Evolutionary conservation across 257 asterid genomes (phyloP).

Genomic region (Fraxinus anomala): DNA sequence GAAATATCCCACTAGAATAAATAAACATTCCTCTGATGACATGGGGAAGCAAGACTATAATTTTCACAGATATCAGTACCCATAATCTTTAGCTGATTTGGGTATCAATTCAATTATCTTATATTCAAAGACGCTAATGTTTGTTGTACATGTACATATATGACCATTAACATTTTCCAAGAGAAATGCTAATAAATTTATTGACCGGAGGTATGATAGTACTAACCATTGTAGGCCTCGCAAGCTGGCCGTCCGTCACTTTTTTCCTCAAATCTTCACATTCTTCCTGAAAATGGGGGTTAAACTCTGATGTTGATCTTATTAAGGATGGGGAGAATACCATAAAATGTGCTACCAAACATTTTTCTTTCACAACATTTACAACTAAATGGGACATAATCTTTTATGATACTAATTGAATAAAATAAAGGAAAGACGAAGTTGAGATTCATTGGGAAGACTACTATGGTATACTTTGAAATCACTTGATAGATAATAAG

Average conservation of each 20-base stretch:
- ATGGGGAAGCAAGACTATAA: not conserved
- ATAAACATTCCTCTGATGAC: not conserved
- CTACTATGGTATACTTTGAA: not conserved
- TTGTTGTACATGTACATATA: not conserved
- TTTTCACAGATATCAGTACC: not conserved
- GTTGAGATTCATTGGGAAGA: not conserved
- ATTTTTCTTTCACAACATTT: not conserved
- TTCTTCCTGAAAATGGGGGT: constrained; percentile 54
- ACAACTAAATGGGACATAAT: not conserved
- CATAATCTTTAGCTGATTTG: not conserved
- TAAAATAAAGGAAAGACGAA: not conserved
- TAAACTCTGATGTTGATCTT: not conserved
- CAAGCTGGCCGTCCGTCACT: constrained; percentile 55
- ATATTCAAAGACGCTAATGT: not conserved
- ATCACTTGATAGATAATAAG: not conserved
- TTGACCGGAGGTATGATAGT: constrained; percentile 5
- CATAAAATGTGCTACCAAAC: not conserved
- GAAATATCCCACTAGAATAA: not conserved
- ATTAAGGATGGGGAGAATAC: not conserved
- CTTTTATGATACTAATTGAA: not conserved
- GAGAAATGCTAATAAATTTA: constrained; percentile 4
- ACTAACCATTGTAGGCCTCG: constrained; percentile 76
- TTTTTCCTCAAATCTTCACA: constrained; percentile 55
- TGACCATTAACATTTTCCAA: not conserved
- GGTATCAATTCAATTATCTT: not conserved